phyloP scores from a whole-genome alignment of 78 protist genomes.

The Dictyostelium capitatum region DNA sequence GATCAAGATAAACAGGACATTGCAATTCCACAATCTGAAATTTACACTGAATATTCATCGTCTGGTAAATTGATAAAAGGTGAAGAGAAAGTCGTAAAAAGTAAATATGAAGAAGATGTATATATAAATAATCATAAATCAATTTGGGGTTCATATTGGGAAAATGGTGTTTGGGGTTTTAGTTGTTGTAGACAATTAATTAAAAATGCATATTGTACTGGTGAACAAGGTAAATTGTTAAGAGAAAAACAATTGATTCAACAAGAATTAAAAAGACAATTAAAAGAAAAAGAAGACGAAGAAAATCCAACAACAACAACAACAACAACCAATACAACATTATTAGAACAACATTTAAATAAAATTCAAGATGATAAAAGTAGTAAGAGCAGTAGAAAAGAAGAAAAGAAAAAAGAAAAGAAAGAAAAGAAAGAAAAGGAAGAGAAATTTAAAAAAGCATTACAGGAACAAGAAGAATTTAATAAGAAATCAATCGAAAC shows the following conservation, averaged over 20 bases:
- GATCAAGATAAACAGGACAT: slow-evolving; percentile 24
- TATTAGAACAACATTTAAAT: slow-evolving; percentile 34
- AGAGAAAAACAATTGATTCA: slow-evolving; percentile 21
- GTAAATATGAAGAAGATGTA: slow-evolving; percentile 96
- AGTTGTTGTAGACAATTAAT: slow-evolving; percentile 90
- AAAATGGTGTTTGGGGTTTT: slow-evolving; percentile 95
- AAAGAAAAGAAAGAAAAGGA: slow-evolving; percentile 38
- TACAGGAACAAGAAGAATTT: slow-evolving; percentile 50
- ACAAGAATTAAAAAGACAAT: background rate
- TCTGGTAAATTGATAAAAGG: slow-evolving; percentile 92
- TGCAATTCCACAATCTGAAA: slow-evolving; percentile 92
- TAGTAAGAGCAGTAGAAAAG: slow-evolving; percentile 15
- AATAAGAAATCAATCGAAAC: background rate
- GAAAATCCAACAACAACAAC: background rate
- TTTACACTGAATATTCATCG: slow-evolving; percentile 93
- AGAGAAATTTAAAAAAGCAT: slow-evolving; percentile 36
- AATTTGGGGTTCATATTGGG: slow-evolving; percentile 98
- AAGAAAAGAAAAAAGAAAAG: slow-evolving; percentile 38
- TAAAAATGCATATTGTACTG: slow-evolving; percentile 91
- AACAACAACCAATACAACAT: background rate
- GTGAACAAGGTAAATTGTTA: slow-evolving; percentile 89
- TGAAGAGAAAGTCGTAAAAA: slow-evolving; percentile 42
- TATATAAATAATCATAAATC: slow-evolving; percentile 89
- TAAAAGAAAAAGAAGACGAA: slow-evolving; percentile 27
- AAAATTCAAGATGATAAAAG: background rate